These are phyloP conservation scores for Polyplosphaeria fusca DNA, from an alignment of 495 filamentous ascomycete genomes.

Conservation along the genomic window DNA sequence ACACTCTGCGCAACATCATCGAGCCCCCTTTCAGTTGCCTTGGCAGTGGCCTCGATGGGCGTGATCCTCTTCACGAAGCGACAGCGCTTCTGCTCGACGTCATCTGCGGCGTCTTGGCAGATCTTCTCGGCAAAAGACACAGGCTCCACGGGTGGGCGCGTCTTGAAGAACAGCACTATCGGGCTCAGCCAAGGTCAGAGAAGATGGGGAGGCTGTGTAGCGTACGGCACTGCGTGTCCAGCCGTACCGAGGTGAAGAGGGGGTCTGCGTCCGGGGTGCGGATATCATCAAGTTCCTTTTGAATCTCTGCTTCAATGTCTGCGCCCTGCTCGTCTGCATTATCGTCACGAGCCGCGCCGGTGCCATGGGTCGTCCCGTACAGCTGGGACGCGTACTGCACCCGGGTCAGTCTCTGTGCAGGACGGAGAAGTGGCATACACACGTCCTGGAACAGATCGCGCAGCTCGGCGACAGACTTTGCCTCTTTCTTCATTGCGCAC, in stretches of 20 bases:
- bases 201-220: conserved; percentile 9
- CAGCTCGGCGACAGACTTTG: conserved; percentile 70
- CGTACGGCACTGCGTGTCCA: conserved; percentile 76
- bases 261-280: conserved; percentile 49
- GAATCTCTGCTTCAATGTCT: conserved; percentile 82
- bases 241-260: conserved; percentile 61
- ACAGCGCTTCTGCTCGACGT: conserved; percentile 55
- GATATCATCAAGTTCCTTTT: conserved; percentile 68
- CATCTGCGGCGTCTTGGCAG: conserved; percentile 59
- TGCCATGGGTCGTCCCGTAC: conserved; percentile 47
- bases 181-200: conserved; percentile 1
- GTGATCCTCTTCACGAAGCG: conserved; percentile 83
- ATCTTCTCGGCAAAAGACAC: conserved; percentile 73
- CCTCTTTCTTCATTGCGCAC: conserved; percentile 76
- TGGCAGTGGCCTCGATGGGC: conserved; percentile 70
- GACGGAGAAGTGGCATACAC: conserved; percentile 12
- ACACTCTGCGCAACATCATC: conserved; percentile 68
- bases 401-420: background rate
- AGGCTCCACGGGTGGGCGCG: conserved; percentile 68
- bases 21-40: conserved; percentile 73
- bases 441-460: conserved; percentile 74
- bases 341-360: conserved; percentile 35
- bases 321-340: conserved; percentile 44
- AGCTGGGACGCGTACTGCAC: conserved; percentile 57
- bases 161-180: conserved; percentile 63